Conservation (phyloP, 495 filamentous ascomycete genomes). For the Aspergillus biplanus region DNA sequence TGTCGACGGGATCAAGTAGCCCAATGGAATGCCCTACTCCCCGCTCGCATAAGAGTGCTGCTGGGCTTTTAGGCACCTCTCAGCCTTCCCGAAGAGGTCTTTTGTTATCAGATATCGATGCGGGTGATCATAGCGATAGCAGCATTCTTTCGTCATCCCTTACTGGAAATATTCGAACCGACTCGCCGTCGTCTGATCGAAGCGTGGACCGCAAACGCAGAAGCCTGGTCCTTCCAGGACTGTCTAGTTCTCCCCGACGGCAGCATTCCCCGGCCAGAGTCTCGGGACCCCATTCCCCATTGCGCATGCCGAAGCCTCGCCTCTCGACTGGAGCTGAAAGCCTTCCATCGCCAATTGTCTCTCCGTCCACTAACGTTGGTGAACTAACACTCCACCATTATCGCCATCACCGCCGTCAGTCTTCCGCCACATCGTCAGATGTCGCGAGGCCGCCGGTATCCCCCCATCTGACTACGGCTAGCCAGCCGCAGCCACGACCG, state of each 20-base stretch:
- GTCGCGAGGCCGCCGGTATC: conserved; percentile 72
- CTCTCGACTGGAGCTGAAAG: conserved; percentile 73
- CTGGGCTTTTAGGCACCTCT: conserved; percentile 63
- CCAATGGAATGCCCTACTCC: conserved; percentile 91
- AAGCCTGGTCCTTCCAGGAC: conserved; percentile 76
- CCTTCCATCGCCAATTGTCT: conserved; percentile 83
- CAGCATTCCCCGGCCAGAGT: conserved; percentile 82
- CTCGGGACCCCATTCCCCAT: conserved; percentile 78
- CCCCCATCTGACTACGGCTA: conserved; percentile 72
- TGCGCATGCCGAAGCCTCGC: conserved; percentile 85
- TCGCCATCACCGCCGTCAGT: conserved; percentile 87
- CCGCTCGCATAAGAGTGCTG: conserved; percentile 75
- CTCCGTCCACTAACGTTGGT: conserved; percentile 78
- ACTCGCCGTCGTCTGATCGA: conserved; percentile 88
- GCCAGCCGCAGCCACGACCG: conserved; percentile 76
- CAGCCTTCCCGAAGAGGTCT: conserved; percentile 70
- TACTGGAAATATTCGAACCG: conserved; percentile 69
- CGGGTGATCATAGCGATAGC: conserved; percentile 79
- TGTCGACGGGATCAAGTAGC: conserved; percentile 82
- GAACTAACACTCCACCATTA: conserved; percentile 67
- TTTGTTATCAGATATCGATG: conserved; percentile 76
- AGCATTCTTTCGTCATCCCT: conserved; percentile 84
- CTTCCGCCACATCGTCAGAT: conserved; percentile 82
- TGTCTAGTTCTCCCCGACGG: conserved; percentile 73
- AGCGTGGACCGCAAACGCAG: conserved; percentile 81